phyloP scores from a whole-genome alignment of 2,329 filamentous ascomycete genomes.

The Monosporascus cannonballus region DNA sequence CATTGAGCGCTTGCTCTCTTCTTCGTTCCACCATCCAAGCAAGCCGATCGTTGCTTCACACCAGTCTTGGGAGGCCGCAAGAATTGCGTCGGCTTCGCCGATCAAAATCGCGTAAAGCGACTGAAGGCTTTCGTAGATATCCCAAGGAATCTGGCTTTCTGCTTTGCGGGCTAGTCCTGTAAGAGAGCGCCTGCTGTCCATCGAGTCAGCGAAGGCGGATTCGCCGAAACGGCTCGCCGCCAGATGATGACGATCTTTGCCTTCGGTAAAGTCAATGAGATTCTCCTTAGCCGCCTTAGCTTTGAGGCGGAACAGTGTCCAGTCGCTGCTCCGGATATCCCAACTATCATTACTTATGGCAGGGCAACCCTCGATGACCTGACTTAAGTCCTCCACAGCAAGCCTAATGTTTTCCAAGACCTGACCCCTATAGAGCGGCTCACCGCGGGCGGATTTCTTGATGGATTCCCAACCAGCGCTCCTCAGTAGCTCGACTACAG shows the following conservation, averaged over 20 bases:
- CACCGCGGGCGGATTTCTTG: constrained; percentile 58
- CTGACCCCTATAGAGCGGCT: constrained; percentile 64
- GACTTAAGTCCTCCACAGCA: constrained; percentile 61
- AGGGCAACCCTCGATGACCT: constrained; percentile 69
- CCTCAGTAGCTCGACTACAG: constrained; percentile 61
- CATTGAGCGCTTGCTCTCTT: constrained; percentile 37
- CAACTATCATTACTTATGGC: constrained; percentile 60
- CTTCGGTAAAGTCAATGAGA: constrained; percentile 74
- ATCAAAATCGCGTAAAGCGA: constrained; percentile 76
- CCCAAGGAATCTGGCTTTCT: constrained; percentile 82
- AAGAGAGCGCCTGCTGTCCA: constrained; percentile 42
- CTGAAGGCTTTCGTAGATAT: constrained; percentile 79
- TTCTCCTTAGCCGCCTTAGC: constrained; percentile 63
- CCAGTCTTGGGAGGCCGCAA: constrained; percentile 81
- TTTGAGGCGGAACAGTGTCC: constrained; percentile 76
- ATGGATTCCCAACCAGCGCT: constrained; percentile 76
- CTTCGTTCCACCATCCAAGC: constrained; percentile 88
- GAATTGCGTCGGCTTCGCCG: constrained; percentile 68
- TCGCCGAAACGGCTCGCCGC: constrained; percentile 25
- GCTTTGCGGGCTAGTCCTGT: constrained; percentile 69
- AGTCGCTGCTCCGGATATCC: constrained; percentile 76
- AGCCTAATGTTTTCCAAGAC: constrained; percentile 74
- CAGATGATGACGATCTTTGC: constrained; percentile 45
- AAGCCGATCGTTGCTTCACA: constrained; percentile 80
- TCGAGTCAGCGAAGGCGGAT: constrained; percentile 28